phyloP scores from a whole-genome alignment of 306 rosid species.

The Betula pendula region DNA sequence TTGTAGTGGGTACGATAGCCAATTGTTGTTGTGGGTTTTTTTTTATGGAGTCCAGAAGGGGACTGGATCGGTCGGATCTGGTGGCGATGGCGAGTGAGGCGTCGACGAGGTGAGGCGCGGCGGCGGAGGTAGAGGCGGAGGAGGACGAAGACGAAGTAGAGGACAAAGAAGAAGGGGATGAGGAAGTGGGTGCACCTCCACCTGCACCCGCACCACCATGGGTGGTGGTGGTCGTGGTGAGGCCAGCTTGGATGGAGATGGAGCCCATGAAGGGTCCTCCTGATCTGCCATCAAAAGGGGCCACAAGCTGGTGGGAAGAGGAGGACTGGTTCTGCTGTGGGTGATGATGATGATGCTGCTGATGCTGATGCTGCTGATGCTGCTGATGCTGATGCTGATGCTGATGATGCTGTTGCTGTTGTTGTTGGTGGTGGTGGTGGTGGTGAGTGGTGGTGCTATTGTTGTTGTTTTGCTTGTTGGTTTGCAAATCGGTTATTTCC shows the following conservation, averaged over 20 bases:
- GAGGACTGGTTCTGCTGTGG: constrained; percentile 30
- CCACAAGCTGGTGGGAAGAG: constrained; percentile 43
- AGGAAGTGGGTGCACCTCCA: constrained; percentile 14
- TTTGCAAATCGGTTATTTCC: constrained; percentile 81
- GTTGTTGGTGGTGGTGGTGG: constrained; percentile 39
- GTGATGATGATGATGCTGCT: constrained; percentile 13
- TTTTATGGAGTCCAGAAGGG: constrained; percentile 34
- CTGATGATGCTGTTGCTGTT: constrained; percentile 40
- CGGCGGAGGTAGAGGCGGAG: constrained; percentile 32
- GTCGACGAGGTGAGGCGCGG: constrained; percentile 55
- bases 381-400: constrained; percentile 42
- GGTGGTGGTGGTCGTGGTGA: no score
- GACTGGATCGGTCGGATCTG: constrained; percentile 63
- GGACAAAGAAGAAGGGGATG: constrained; percentile 34
- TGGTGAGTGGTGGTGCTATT: constrained; percentile 25
- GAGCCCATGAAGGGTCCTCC: constrained; percentile 61
- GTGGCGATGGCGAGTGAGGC: constrained; percentile 88
- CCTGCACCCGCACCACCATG: background rate
- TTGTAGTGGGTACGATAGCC: constrained; percentile 14
- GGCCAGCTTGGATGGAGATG: constrained; percentile 54
- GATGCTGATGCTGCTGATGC: background rate
- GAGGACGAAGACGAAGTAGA: constrained; percentile 40
- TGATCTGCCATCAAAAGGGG: constrained; percentile 68
- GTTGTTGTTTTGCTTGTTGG: constrained; percentile 44
- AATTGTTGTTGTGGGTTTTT: constrained; percentile 23